Conservation (phyloP, 805 yeast genomes). For the Candida succiphila region DNA sequence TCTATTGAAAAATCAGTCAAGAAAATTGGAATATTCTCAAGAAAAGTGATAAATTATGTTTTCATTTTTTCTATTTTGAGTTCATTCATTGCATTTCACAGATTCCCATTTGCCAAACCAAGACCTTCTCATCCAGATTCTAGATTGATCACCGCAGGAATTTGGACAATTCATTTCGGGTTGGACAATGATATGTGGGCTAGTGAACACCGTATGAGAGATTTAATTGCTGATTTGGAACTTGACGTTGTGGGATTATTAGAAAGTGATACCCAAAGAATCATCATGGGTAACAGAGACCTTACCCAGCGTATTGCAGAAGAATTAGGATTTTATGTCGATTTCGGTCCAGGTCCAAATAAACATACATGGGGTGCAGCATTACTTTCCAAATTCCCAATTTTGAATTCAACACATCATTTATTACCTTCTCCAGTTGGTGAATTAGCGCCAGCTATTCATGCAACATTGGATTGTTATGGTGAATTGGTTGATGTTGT, state of each 20-base stretch:
- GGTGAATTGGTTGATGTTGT: slow-evolving; percentile 84
- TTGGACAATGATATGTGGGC: slow-evolving; percentile 98
- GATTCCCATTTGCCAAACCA: slow-evolving; percentile 54
- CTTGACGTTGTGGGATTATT: slow-evolving; percentile 84
- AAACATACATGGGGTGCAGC: slow-evolving; percentile 98
- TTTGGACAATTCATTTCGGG: slow-evolving; percentile 98
- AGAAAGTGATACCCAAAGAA: slow-evolving; percentile 89
- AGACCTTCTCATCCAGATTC: slow-evolving; percentile 61
- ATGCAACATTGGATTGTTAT: slow-evolving; percentile 87
- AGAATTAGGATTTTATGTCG: slow-evolving; percentile 89
- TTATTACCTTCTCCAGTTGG: slow-evolving; percentile 95
- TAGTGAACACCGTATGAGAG: slow-evolving; percentile 80
- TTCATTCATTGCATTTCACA: slow-evolving; percentile 40
- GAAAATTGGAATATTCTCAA: slow-evolving; percentile 1
- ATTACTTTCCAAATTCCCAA: slow-evolving; percentile 88
- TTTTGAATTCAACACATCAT: slow-evolving; percentile 81
- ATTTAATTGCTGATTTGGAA: slow-evolving; percentile 75
- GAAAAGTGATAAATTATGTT: slow-evolving; percentile 14
- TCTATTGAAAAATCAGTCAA: neutral
- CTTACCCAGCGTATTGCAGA: slow-evolving; percentile 86
- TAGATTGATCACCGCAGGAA: slow-evolving; percentile 81
- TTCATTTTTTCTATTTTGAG: slow-evolving; percentile 33
- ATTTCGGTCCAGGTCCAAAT: slow-evolving; percentile 96
- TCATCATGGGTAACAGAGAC: slow-evolving; percentile 93
- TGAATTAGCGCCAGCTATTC: slow-evolving; percentile 96